Evolutionary conservation across 768 basidiomycete genomes (phyloP).

Genomic region (Pulveroboletus sp.): DNA sequence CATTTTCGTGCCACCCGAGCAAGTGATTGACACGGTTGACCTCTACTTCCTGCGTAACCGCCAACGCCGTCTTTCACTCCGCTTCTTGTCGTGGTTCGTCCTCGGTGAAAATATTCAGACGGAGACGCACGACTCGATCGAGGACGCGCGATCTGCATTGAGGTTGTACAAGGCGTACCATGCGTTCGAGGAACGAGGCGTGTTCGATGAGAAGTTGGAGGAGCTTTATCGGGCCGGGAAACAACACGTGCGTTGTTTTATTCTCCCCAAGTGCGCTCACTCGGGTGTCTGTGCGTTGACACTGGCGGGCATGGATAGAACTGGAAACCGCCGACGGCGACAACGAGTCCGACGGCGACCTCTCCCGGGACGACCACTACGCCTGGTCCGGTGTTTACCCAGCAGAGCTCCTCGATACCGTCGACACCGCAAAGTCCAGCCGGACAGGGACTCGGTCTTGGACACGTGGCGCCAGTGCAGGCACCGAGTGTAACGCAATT

Average conservation of each 20-base stretch:
- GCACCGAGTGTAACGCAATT: slow-evolving; percentile 23
- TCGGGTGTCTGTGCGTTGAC: not conserved
- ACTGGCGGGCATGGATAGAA: slow-evolving; percentile 33
- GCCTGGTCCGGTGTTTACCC: not conserved
- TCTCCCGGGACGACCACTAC: slow-evolving; percentile 2
- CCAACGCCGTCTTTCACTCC: slow-evolving; percentile 83
- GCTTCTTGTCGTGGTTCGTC: slow-evolving; percentile 94
- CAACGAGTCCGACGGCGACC: not conserved
- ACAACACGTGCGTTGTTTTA: slow-evolving; percentile 55
- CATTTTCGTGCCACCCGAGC: slow-evolving; percentile 91
- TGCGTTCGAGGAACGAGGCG: slow-evolving; percentile 65
- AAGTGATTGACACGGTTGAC: slow-evolving; percentile 96
- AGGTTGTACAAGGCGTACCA: slow-evolving; percentile 80
- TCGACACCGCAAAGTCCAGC: slow-evolving; percentile 3
- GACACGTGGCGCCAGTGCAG: not conserved
- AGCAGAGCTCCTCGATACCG: not conserved
- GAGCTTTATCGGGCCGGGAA: slow-evolving; percentile 76
- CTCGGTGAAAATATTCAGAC: slow-evolving; percentile 88
- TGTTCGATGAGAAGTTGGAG: slow-evolving; percentile 86
- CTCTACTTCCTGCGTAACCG: slow-evolving; percentile 83
- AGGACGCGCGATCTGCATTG: slow-evolving; percentile 87
- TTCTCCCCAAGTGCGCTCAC: too few species aligned
- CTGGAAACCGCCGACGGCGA: slow-evolving; percentile 50
- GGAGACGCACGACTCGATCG: slow-evolving; percentile 97
- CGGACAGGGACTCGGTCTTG: not conserved